A percentile compares a stretch with the other conserved stretches of the same genome.
These are phyloP conservation scores for Massariosphaeria phaeospora DNA, from an alignment of 495 filamentous ascomycete genomes.

Conservation along the genomic window DNA sequence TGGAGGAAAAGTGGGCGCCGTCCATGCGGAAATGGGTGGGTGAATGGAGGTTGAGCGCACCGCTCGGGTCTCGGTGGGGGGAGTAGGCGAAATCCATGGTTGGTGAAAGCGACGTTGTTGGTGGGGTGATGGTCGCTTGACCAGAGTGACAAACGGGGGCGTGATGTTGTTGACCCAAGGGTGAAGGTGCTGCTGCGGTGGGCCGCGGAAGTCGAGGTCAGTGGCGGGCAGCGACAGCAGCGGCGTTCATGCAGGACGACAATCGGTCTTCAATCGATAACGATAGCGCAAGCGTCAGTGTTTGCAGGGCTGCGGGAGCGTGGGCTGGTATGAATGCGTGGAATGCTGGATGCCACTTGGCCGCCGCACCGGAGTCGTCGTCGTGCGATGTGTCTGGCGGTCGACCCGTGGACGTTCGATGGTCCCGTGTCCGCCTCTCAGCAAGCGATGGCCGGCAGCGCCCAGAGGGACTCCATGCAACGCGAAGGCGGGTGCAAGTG, in stretches of 20 bases:
- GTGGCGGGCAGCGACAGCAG: neutral
- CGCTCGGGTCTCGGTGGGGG: slow-evolving; percentile 48
- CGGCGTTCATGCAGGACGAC: slow-evolving; percentile 4
- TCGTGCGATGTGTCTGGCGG: slow-evolving; percentile 2
- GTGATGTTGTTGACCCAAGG: neutral
- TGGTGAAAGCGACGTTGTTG: slow-evolving; percentile 3
- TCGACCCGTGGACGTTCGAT: no score
- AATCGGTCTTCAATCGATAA: slow-evolving; percentile 23
- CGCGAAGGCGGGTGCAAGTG: neutral
- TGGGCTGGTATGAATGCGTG: slow-evolving; percentile 18
- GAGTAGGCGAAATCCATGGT: slow-evolving; percentile 42
- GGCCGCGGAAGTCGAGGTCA: neutral
- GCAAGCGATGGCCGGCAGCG: slow-evolving; percentile 16
- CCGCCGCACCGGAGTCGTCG: neutral
- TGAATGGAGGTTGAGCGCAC: slow-evolving; percentile 75
- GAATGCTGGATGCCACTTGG: slow-evolving; percentile 24
- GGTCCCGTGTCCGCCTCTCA: no score
- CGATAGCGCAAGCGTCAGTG: slow-evolving; percentile 28
- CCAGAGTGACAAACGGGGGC: slow-evolving; percentile 1
- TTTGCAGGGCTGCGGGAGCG: slow-evolving; percentile 12
- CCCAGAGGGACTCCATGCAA: slow-evolving; percentile 23
- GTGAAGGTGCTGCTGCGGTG: neutral
- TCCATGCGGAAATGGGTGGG: slow-evolving; percentile 79
- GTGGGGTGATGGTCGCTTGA: neutral
- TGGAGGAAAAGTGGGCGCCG: slow-evolving; percentile 55